Evolutionary conservation across 345 rosid species (phyloP), one percentile per base, ranked within the genome.

Genomic region (Salix brachista): DNA sequence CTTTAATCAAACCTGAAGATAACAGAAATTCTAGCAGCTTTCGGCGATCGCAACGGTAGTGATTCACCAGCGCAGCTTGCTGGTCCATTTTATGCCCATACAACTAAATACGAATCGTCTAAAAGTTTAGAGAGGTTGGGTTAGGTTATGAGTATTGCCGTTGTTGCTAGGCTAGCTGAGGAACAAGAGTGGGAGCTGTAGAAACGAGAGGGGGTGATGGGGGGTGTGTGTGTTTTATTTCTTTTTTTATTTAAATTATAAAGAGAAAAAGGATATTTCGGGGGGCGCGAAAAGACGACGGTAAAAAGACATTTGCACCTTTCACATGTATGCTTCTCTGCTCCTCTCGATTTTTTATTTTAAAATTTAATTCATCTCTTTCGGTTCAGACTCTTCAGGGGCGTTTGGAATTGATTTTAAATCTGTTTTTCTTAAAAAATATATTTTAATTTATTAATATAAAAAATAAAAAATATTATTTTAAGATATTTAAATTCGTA

Each of bases 11-110:
- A 32, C 89, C 91, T 48, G 94, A 90, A 0, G 94, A 82, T 21
- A 93, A 71, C 60, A 93, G 86, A 79, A 88, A 96, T 84, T 89
- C 90, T 54, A 96, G 34, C 32, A 96, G 91, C 90, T 90, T 90
- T 72, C 96, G 97, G 74, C 98, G 98, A 91, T 96, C 98, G 74
- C 81, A 77, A 76, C 98, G 91, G 91, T 93, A 91, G 52, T 87
- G 91, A 13, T 85, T 83, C 74, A 92, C 67, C 70, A 89, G 83
- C 75, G 78, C 66, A 36, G 80, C 56, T 37, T 83, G 67, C 78
- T 82, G 80, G 74, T 80, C 80, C 86, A 74, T 82, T 23, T 58
- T 11, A 39, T 37, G 50, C 50, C 17, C 17, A 13, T 14, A 46
- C 50, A 14, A 14, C 34, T 36, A 56, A 23, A 28, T 3, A 60